Conservation (phyloP, 495 filamentous ascomycete species). For the Tuber brumale region DNA sequence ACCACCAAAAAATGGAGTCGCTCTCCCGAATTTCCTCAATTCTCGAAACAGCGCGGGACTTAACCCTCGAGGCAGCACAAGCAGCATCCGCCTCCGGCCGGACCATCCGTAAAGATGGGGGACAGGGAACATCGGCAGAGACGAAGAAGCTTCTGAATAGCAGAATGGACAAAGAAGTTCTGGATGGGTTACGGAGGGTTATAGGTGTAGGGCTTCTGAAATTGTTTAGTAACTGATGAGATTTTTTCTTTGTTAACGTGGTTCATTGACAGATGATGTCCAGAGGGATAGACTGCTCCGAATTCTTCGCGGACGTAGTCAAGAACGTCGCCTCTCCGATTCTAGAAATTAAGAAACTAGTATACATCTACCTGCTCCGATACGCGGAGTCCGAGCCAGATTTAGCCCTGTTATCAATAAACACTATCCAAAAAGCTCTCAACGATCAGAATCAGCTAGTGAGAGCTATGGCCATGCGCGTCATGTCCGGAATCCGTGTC, state of each 20-base stretch:
- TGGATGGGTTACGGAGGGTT: constrained; percentile 85
- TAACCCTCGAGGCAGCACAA: constrained; percentile 93
- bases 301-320: constrained; percentile 88
- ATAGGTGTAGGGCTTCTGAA: constrained; percentile 62
- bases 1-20: constrained; percentile 66
- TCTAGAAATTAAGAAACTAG: constrained; percentile 90
- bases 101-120: constrained; percentile 50
- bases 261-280: constrained; percentile 74
- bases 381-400: constrained; percentile 95
- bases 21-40: constrained; percentile 86
- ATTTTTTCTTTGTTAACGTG: constrained; percentile 3
- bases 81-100: constrained; percentile 52
- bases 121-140: constrained; percentile 51
- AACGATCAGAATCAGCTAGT: constrained; percentile 86
- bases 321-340: constrained; percentile 91
- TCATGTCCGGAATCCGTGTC: constrained; percentile 92
- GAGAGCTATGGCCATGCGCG: constrained; percentile 79
- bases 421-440: constrained; percentile 94
- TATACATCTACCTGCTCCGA: constrained; percentile 93
- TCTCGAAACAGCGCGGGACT: constrained; percentile 91
- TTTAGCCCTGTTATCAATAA: constrained; percentile 90
- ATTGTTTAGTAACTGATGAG: neutral
- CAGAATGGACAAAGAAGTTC: constrained; percentile 82
- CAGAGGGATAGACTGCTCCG: constrained; percentile 68
- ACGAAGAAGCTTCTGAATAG: constrained; percentile 93